These are phyloP conservation scores for Suhomyces atakaporum DNA, from an alignment of 1,139 yeast species.

Conservation along the genomic window DNA sequence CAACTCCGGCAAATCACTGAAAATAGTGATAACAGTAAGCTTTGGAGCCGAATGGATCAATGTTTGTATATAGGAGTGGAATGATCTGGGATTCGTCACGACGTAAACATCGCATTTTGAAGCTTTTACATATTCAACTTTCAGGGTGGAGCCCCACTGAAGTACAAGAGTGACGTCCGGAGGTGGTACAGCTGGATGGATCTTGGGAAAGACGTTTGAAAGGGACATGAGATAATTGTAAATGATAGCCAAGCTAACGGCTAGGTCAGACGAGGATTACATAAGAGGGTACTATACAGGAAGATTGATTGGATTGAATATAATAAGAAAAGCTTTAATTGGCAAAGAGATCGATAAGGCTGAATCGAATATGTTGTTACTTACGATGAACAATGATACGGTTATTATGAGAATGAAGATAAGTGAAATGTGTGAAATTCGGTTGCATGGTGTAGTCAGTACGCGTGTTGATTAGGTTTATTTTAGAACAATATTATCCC, in stretches of 20 bases:
- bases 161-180: conserved; percentile 2
- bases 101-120: conserved; percentile 22
- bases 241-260: too few relatives aligned
- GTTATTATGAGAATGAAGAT: too few relatives aligned
- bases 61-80: conserved; percentile 20
- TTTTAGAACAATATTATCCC: neutral
- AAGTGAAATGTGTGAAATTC: neutral
- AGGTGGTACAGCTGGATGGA: conserved; percentile 1
- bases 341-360: too few relatives aligned
- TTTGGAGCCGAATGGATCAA: conserved; percentile 15
- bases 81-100: conserved; percentile 23
- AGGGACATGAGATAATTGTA: too few relatives aligned
- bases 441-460: neutral
- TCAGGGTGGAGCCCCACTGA: conserved; percentile 10
- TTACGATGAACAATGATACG: too few relatives aligned
- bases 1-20: conserved; percentile 16
- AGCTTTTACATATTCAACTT: conserved; percentile 3
- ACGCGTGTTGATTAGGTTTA: neutral
- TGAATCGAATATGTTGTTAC: too few relatives aligned
- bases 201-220: conserved; percentile 3
- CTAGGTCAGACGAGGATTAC: too few relatives aligned
- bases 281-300: too few relatives aligned
- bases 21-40: conserved; percentile 18
- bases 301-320: too few relatives aligned
- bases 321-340: too few relatives aligned